A percentile compares a stretch with the other conserved stretches of the same genome.
Conservation (phyloP, 164 flowering plant genomes). For the Kalanchoe fedtschenkoi region DNA sequence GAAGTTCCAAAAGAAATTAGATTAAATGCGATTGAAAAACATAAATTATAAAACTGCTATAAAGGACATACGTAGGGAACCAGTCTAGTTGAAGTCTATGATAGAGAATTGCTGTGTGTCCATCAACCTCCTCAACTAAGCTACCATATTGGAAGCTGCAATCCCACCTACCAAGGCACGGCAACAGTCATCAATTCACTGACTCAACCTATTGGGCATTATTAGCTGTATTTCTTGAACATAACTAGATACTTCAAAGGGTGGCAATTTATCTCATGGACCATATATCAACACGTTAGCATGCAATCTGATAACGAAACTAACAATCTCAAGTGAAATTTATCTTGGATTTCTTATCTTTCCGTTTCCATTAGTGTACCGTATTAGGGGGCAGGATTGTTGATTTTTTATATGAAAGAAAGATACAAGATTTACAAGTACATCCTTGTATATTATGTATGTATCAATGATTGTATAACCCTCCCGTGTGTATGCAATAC, state of each 20-base stretch:
- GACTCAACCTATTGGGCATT: background rate
- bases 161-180: conserved; percentile 71
- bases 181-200: background rate
- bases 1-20: too few relatives aligned
- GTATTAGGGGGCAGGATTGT: background rate
- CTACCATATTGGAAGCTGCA: conserved; percentile 93
- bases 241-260: background rate
- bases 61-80: conserved; percentile 65
- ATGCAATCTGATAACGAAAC: background rate
- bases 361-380: background rate
- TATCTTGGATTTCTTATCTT: background rate
- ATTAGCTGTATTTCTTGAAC: background rate
- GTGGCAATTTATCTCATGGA: background rate
- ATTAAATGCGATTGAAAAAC: too few relatives aligned
- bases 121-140: conserved; percentile 99
- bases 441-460: background rate
- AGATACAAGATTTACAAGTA: background rate
- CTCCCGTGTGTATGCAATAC: background rate
- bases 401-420: background rate
- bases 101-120: conserved; percentile 93
- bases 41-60: too few relatives aligned
- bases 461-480: background rate
- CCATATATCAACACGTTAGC: background rate
- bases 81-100: conserved; percentile 94
- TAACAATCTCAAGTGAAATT: too few relatives aligned